Percentiles rank a stretch among this genome's conserved stretches.
These are phyloP conservation scores for Barnettozyma sp. DNA, from an alignment of 805 yeast genomes.

Conservation along the genomic window DNA sequence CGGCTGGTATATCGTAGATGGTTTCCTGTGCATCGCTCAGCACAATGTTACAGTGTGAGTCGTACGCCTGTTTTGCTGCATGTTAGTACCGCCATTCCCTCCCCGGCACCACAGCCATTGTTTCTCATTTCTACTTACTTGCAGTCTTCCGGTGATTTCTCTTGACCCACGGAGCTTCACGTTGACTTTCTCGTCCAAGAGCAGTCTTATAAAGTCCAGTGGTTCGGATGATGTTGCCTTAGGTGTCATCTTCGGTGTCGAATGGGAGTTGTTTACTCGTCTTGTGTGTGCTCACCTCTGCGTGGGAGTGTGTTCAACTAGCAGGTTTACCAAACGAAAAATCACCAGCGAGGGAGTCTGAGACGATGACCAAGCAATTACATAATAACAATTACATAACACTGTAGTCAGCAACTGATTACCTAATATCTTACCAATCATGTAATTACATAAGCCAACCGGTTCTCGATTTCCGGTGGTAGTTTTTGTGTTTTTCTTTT, in stretches of 20 bases:
- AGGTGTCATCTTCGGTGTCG: background rate
- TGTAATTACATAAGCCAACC: too few species aligned
- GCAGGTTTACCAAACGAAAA: too few species aligned
- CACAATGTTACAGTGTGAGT: constrained; percentile 94
- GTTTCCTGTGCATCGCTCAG: constrained; percentile 89
- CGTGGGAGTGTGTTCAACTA: too few species aligned
- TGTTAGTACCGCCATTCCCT: too few species aligned
- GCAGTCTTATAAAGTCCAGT: constrained; percentile 79
- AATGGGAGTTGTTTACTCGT: background rate
- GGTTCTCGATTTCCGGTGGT: too few species aligned
- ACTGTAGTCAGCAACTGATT: too few species aligned
- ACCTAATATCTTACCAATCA: too few species aligned
- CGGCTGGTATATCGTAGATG: constrained; percentile 51
- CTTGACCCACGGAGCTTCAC: constrained; percentile 93
- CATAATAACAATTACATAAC: too few species aligned
- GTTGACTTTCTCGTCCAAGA: constrained; percentile 78
- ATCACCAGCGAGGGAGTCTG: too few species aligned
- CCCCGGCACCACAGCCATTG: background rate
- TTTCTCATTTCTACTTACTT: constrained; percentile 37
- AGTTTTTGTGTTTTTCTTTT: too few species aligned
- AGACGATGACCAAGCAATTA: too few species aligned
- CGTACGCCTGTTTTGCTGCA: constrained; percentile 60
- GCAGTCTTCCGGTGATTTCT: constrained; percentile 83
- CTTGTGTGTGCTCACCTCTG: background rate
- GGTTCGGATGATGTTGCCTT: constrained; percentile 51